Evolutionary conservation across 2,329 filamentous ascomycete species (phyloP), one percentile per base, ranked within the genome.

Genomic region (Hypoxylon sp.): DNA sequence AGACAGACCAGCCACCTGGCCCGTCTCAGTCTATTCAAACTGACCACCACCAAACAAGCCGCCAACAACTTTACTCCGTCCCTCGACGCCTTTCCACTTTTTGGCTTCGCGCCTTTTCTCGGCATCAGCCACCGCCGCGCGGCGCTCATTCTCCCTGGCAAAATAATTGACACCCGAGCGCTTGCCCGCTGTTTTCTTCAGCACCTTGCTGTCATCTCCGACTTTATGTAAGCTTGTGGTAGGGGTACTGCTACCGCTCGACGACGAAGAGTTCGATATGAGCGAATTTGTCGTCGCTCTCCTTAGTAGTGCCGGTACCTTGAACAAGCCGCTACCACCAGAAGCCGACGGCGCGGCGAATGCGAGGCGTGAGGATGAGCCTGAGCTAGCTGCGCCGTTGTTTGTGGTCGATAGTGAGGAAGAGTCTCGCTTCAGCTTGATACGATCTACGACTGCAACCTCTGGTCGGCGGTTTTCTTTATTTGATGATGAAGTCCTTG

Each of bases 211-310:
- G 5, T 84, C 82, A n/a, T 84, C 83, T 37, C 83, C 83, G 52
- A 81, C 81, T 14, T 3, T 57, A 35, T 26, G 63, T 60, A 24
- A 66, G 67, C 22, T 66, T 59, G 33, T 46, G 55, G 58, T 29
- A 17, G 29, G 42, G 24, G 54, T 59, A 35, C 58, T 52, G 19
- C 48, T 48, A 0, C 64, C 46, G 5, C 68, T 51, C 2, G 70
- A 62, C 1, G 69, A 44, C 3, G 57, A 63, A 2, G 75, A 67
- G 52, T 74, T 75, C 53, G 81, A 85, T 44, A 84, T 77, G 14
- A 86, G 80, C 26, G 86, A 88, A 66, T 90, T 90, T 11, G 90
- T 91, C 0, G 92, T 95, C 3, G 92, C 92, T 31, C 92, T 87
- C 26, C 92, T 88, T 17, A 96, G 85, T 19, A 96, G 84, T 0